Evolutionary conservation across 139 green algal species (phyloP), one percentile per base, ranked within the genome.

Genomic region (Helicosporidium sp.): DNA sequence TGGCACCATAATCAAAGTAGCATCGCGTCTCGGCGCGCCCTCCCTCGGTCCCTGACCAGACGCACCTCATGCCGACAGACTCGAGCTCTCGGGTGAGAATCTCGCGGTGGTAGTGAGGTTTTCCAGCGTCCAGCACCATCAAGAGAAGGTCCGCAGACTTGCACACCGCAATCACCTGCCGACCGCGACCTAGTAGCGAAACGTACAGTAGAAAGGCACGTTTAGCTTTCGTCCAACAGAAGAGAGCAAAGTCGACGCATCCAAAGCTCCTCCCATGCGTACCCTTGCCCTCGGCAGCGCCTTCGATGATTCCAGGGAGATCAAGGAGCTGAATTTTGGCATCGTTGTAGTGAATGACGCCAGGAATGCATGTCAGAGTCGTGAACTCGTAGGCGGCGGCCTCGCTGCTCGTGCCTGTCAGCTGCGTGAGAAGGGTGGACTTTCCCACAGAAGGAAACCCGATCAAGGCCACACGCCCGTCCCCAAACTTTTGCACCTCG

Each of bases 321-420:
- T 99, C 90, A 52, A 99, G 74, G 57, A 99, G 74, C 74, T 97
- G 87, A 36, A 99, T 96, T 62, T 99, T 99, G 41, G 87, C 76
- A 41, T 95, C 85, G 43, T 96, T 97, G 78, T 99, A 96, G 58
- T 97, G 87, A 61, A 99, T 96, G 23, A 97, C 78, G 37, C 65
- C 90, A 49, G 77, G 77, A 26, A 64, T 66, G 72, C 87, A 94
- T 2, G 89, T 98, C 1, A 98, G 73, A 1, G 87, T 98, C 12
- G 89, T 98, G 68, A 98, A 98, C 65, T 96, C 90, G 54, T 99
- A 99, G 3, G 83, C 83, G 3, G 89, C 87, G 16, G 73, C 74
- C 62, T 93, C 83, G 2, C 60, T 80, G 41, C 74, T 57, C 1
- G 82, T 94, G 41, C 81, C 81, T 18, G 89, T 97, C 20, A 99